Conservation (phyloP, 495 filamentous ascomycete species). For the Xylaria bambusicola region DNA sequence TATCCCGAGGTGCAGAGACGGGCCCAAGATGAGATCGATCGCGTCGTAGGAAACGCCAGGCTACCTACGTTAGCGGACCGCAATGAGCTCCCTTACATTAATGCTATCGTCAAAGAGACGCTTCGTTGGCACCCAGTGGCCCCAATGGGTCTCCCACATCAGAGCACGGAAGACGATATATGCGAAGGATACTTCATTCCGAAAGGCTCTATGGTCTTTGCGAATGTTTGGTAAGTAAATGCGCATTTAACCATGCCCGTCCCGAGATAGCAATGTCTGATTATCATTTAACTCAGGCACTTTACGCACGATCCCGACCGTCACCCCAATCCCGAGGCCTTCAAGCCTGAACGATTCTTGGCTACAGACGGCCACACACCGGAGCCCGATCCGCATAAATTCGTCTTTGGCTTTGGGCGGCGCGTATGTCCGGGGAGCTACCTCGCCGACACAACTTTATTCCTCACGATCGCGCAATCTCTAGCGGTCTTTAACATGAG, state of each 20-base stretch:
- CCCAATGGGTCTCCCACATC: constrained; percentile 50
- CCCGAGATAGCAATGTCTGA: neutral
- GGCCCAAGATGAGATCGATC: constrained; percentile 55
- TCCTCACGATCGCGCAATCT: constrained; percentile 44
- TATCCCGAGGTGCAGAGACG: constrained; percentile 33
- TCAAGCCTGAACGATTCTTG: constrained; percentile 46
- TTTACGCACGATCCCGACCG: constrained; percentile 40
- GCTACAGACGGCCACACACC: constrained; percentile 32
- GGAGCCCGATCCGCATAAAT: constrained; percentile 44
- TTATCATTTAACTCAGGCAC: constrained; percentile 13
- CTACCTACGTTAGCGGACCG: constrained; percentile 46
- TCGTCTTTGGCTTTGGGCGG: constrained; percentile 55
- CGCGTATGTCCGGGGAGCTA: constrained; percentile 55
- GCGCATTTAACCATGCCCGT: neutral
- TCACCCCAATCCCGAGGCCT: constrained; percentile 45
- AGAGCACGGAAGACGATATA: constrained; percentile 46
- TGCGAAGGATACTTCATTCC: constrained; percentile 56
- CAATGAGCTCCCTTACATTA: constrained; percentile 43
- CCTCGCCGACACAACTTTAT: constrained; percentile 49
- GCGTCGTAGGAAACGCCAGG: constrained; percentile 47
- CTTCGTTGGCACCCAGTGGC: constrained; percentile 47
- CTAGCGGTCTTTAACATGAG: constrained; percentile 46
- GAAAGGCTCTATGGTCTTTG: constrained; percentile 40
- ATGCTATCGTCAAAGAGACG: constrained; percentile 48
- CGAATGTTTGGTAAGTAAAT: constrained; percentile 32